Evolutionary conservation across 305 asterid species (phyloP), one percentile per base, ranked within the genome.

Genomic region (Fraxinus angustifolia): DNA sequence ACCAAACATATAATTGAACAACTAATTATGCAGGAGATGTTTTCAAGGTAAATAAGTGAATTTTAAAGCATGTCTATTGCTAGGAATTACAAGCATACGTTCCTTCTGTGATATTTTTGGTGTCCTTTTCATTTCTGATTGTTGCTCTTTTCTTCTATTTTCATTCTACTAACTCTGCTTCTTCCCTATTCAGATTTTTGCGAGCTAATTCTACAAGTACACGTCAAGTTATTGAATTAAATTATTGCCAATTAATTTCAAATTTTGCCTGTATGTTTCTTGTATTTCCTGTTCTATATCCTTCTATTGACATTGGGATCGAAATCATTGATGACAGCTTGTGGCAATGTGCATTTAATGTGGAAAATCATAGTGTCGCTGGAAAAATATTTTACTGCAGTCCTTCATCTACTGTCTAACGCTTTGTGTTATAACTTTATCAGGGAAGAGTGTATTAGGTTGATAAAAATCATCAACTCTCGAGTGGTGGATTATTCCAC

Each of bases 371-470:
- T 77, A 21, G 72, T 79, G 56, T 78, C 38, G 36, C 23, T 35
- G 23, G 60, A 42, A 33, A 40, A 17, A 80, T 23, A 35, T 67
- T 83, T 79, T 73, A 80, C 75, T 77, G 40, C 77, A 80, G 68
- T 78, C 45, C 10, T 38, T 77, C 79, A 80, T 34, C 67, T 26
- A 62, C 14, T 30, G 76, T 77, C 75, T 82, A 42, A 78, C 73
- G 67, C 65, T 71, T 28, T n/a, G 21, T 82, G 80, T 70, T 82
- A 72, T 68, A 19, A 26, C 81, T 80, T 58, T 79, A 16, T 38
- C 84, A 94, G 98, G 88, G 94, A 91, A 86, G 97, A 94, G 88
- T 86, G 86, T 86, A 89, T 92, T 89, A 89, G 85, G 87, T 83
- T 94, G 83, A 83, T 85, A 80, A 87, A 79, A 84, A 78, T 87